Percentiles rank a stretch among this genome's conserved stretches.
These are phyloP conservation scores for Zasmidium citrigriseum DNA, from an alignment of 2,329 filamentous ascomycete species.

Conservation along the genomic window DNA sequence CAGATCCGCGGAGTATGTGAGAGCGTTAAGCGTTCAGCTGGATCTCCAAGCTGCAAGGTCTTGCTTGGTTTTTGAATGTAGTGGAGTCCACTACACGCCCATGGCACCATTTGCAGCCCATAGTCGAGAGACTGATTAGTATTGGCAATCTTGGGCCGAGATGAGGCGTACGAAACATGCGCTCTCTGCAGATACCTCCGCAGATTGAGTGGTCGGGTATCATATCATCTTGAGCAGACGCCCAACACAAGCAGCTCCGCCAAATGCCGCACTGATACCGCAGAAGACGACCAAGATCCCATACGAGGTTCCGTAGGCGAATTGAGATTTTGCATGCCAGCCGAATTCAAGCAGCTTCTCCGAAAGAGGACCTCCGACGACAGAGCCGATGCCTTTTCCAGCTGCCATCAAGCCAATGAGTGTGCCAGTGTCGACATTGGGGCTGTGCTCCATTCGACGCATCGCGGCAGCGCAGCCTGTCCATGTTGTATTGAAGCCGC, in stretches of 20 bases:
- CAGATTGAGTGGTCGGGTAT: too few species aligned
- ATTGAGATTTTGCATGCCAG: slow-evolving; percentile 38
- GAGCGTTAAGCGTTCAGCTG: background rate
- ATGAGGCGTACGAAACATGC: too few species aligned
- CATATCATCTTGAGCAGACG: slow-evolving; percentile 22
- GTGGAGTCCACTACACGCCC: too few species aligned
- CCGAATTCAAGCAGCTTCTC: slow-evolving; percentile 45
- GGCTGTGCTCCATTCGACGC: slow-evolving; percentile 10
- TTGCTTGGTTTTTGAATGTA: too few species aligned
- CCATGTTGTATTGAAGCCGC: slow-evolving; percentile 42
- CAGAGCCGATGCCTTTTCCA: slow-evolving; percentile 54
- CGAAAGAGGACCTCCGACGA: slow-evolving; percentile 54
- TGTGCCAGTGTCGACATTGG: slow-evolving; percentile 47
- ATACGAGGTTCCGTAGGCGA: slow-evolving; percentile 47
- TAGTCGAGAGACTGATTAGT: too few species aligned
- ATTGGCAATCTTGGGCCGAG: too few species aligned
- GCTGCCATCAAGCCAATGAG: slow-evolving; percentile 51
- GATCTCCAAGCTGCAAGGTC: background rate
- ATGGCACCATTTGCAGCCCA: too few species aligned
- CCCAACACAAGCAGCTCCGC: slow-evolving; percentile 26
- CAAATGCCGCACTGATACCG: slow-evolving; percentile 41
- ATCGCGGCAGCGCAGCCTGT: slow-evolving; percentile 28
- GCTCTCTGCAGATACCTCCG: too few species aligned
- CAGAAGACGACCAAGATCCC: slow-evolving; percentile 46
- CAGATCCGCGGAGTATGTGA: background rate